phyloP scores from a whole-genome alignment of 1,284 basidiomycete genomes.

The Puccinia polysora region DNA sequence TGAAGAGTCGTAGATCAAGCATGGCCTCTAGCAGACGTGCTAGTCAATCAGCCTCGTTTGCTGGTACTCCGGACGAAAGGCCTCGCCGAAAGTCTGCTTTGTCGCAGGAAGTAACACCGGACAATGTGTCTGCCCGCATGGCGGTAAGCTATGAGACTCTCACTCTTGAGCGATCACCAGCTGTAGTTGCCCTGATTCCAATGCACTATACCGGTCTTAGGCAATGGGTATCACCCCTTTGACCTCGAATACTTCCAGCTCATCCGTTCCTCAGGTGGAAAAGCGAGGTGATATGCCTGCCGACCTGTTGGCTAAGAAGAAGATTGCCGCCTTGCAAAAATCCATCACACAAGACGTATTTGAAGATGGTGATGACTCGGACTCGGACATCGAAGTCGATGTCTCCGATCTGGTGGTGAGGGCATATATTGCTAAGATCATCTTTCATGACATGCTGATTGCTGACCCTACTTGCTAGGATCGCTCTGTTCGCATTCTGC shows the following conservation, averaged over 20 bases:
- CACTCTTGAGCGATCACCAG: too few relatives aligned
- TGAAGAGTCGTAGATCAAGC: constrained; percentile 46
- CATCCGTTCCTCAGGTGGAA: too few relatives aligned
- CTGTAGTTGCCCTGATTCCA: too few relatives aligned
- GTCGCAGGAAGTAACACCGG: constrained; percentile 39
- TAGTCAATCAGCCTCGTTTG: too few relatives aligned
- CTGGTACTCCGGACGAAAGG: too few relatives aligned
- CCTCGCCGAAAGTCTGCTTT: background rate
- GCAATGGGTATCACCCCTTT: too few relatives aligned
- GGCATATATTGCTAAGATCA: constrained; percentile 53
- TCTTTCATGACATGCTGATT: background rate
- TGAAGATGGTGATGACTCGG: constrained; percentile 61
- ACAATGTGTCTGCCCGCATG: too few relatives aligned
- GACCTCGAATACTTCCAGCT: too few relatives aligned
- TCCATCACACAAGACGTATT: constrained; percentile 48
- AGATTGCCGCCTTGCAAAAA: constrained; percentile 55
- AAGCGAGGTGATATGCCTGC: too few relatives aligned
- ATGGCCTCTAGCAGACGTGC: constrained; percentile 38
- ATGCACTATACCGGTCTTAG: too few relatives aligned
- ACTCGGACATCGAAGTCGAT: constrained; percentile 47
- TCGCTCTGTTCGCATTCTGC: constrained; percentile 63
- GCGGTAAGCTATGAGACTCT: too few relatives aligned
- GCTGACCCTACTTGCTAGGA: constrained; percentile 39
- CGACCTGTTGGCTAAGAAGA: too few relatives aligned
- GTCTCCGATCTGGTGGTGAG: constrained; percentile 56